Conservation (phyloP, 148 eudicot species). For the Linanthus parryae region DNA sequence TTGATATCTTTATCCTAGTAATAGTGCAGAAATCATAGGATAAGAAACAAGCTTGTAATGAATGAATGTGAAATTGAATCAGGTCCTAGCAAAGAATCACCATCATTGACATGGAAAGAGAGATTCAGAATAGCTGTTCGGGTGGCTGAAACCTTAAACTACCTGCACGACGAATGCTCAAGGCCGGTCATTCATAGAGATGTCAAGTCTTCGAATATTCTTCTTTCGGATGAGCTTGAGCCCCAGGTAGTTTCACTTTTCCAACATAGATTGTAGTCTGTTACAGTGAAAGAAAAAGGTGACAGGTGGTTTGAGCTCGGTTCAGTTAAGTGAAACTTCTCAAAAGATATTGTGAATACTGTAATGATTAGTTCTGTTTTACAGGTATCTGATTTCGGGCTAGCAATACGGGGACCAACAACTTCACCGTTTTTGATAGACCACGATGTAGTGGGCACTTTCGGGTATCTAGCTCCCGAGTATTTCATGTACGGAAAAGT, state of each 20-base stretch:
- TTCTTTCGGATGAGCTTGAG: slow-evolving; percentile 59
- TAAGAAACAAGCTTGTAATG: too few relatives aligned
- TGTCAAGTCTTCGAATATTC: slow-evolving; percentile 94
- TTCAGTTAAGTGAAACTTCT: not conserved
- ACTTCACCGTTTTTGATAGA: slow-evolving; percentile 37
- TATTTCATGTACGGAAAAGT: slow-evolving; percentile 98
- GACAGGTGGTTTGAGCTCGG: too few relatives aligned
- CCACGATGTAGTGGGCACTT: slow-evolving; percentile 83
- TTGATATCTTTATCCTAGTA: too few relatives aligned
- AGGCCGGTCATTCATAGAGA: slow-evolving; percentile 83
- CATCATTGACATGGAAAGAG: slow-evolving; percentile 59
- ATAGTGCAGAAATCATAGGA: too few relatives aligned
- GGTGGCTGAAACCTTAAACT: slow-evolving; percentile 71
- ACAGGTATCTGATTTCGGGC: slow-evolving; percentile 87
- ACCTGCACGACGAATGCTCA: slow-evolving; percentile 61
- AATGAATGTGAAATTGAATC: slow-evolving; percentile 12
- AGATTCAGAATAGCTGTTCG: slow-evolving; percentile 66
- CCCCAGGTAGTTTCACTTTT: slow-evolving; percentile 51
- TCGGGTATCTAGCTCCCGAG: slow-evolving; percentile 96
- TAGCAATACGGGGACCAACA: slow-evolving; percentile 83
- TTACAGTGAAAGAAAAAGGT: too few relatives aligned
- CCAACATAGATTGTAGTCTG: not conserved
- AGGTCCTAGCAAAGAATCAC: slow-evolving; percentile 33
- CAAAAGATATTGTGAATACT: not conserved
- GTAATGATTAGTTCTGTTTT: not conserved